Conservation (phyloP, 768 basidiomycete genomes). For the Trametes cubensis region DNA sequence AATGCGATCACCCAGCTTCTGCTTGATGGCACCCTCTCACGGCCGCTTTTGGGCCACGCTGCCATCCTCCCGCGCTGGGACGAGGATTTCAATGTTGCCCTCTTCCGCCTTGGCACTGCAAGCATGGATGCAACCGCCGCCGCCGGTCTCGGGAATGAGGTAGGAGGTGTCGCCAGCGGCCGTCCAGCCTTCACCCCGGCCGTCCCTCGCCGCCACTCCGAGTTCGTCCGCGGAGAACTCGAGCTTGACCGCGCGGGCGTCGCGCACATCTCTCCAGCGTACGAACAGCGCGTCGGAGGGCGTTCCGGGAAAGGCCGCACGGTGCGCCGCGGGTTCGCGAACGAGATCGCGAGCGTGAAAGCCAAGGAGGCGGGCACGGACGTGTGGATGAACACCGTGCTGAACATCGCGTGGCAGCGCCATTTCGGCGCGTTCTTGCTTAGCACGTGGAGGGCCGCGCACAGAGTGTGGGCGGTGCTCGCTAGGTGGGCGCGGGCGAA, state of each 20-base stretch:
- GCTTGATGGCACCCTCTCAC: slow-evolving; percentile 58
- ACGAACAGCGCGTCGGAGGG: slow-evolving; percentile 32
- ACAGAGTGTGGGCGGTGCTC: slow-evolving; percentile 14
- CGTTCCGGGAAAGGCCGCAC: slow-evolving; percentile 5
- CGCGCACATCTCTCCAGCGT: slow-evolving; percentile 37
- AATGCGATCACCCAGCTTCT: slow-evolving; percentile 69
- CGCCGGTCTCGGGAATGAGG: slow-evolving; percentile 74
- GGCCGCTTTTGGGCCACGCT: slow-evolving; percentile 59
- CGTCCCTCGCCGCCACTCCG: background rate
- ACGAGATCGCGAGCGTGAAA: slow-evolving; percentile 53
- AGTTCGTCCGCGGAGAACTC: slow-evolving; percentile 25
- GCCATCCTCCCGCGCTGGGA: slow-evolving; percentile 56
- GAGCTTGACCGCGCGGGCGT: slow-evolving; percentile 48
- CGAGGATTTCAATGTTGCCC: slow-evolving; percentile 72
- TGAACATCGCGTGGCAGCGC: slow-evolving; percentile 43
- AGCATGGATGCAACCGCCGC: slow-evolving; percentile 76
- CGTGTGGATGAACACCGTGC: slow-evolving; percentile 35
- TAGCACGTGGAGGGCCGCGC: slow-evolving; percentile 23
- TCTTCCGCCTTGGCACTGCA: slow-evolving; percentile 73
- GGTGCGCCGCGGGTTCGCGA: slow-evolving; percentile 45
- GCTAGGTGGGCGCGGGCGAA: background rate
- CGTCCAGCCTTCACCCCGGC: slow-evolving; percentile 3
- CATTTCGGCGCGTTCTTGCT: slow-evolving; percentile 40
- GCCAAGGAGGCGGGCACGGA: slow-evolving; percentile 39
- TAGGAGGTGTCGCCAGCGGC: slow-evolving; percentile 50